Base-by-base conservation (phyloP, 2,329 filamentous ascomycete species). In the Cladosporium colombiae region DNA sequence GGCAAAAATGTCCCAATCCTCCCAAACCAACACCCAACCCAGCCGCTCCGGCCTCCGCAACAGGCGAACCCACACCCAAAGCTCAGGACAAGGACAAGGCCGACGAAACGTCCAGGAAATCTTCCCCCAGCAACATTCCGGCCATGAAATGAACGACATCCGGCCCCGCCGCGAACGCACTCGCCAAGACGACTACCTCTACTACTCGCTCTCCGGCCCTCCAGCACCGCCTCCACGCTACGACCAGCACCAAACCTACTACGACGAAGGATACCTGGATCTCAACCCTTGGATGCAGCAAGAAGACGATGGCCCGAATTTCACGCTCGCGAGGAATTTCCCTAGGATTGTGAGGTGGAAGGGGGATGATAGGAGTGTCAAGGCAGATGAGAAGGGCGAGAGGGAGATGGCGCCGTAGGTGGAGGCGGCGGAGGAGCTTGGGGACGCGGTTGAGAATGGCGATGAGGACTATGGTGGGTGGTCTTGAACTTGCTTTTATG, bases 231-330 rank as follows among this genome's bases (percentile, higher is more conserved):
- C 62, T 10, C 62, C 62, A 29, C 60, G 60, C 49, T 62, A 40
- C 23, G 60, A 62, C 21, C 60, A 62, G 18, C 60, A 76, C 44
- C 65, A 73, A 62, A 74, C 74, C 0, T 71, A 72, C 53, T 72
- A 70, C 53, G 68, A 69, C 11, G 70, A 72, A 58, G 72, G 70
- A 37, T 74, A 74, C 60, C 68, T 68, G 31, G 61, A 67, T 21
- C 56, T 69, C 2, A 74, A 74, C 65, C 70, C 72, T 44, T 65
- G 68, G 65, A 73, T 72, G 66, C 68, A 72, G 18, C 65, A 67
- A 13, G 64, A 68, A 31, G 61, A 70, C 18, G 62, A 67, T 13
- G 61, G 70, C 16, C 68, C 69, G 7, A 70, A 65, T 31, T 73
- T 74, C 59, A 70, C 67, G 14, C 65, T 74, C 53, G 71, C 70